Evolutionary conservation across 176 grass and related monocot genomes (phyloP), one percentile per base, ranked within the genome.

Genomic region (bread wheat (Triticum aestivum)): DNA sequence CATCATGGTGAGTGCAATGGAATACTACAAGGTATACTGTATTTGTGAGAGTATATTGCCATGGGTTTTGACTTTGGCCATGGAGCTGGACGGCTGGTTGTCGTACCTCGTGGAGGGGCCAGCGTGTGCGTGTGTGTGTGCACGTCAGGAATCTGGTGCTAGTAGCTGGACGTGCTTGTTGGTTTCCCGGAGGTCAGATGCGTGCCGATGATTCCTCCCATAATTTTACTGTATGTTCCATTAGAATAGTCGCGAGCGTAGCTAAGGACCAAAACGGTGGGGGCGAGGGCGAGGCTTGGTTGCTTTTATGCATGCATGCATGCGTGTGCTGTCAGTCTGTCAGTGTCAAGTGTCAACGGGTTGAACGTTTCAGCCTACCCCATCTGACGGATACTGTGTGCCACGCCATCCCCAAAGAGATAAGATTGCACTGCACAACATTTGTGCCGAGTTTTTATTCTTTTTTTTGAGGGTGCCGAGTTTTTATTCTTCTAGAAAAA

Each of bases 181-280:
- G 2, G 85, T 85, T 88, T 91, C 89, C 89, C 45, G 11, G 62
- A 88, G 82, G 85, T 84, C 81, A 81, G 81, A 81, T 80, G 49
- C 85, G 47, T 63, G 45, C 47, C 47, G 33, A 30, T 70, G 89
- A 85, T 91, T 81, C 83, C 83, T 64, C 58, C 61, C 58, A 7
- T 54, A 6, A 18, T 54, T 54, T 18, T 49, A 44, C 15, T 54
- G 14, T 2, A 5, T 54, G 9, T 14, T 45, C 68, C 77, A 75
- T 75, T 85, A 52, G 20, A 61, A 83, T 69, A 82, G 18, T 82
- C 29, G 38, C 78, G 15, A 52, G 29, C 79, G 8, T 35, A 59
- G 35, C 5, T 64, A 11, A 10, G 71, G 27, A 51, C 35, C 20
- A 77, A 41, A 59, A 54, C 17, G 23, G 4, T n/a, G 18, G 45